Conservation (phyloP, 495 filamentous ascomycete species). For the Aspergillus ostianus region DNA sequence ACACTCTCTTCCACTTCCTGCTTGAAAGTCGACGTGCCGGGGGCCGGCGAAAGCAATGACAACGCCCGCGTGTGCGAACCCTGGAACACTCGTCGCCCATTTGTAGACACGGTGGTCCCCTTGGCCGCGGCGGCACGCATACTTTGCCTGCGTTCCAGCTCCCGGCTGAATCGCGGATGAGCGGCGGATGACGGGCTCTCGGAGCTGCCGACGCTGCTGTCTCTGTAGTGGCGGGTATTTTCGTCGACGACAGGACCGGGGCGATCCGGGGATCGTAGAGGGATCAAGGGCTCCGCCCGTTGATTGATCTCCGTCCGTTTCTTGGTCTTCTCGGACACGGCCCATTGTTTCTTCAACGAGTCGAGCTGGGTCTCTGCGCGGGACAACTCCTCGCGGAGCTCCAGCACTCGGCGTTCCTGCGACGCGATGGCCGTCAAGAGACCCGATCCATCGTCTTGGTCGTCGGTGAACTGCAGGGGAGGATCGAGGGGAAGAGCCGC, state of each 20-base stretch:
- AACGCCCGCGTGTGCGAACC: conserved; percentile 79
- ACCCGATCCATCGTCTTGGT: conserved; percentile 58
- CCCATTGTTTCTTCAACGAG: conserved; percentile 80
- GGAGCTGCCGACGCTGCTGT: conserved; percentile 31
- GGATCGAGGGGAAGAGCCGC: conserved; percentile 27
- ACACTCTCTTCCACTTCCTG: conserved; percentile 20
- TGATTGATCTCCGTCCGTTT: conserved; percentile 64
- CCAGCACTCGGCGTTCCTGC: conserved; percentile 89
- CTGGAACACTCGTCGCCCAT: conserved; percentile 60
- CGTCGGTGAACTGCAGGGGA: conserved; percentile 44
- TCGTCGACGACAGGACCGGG: conserved; percentile 16
- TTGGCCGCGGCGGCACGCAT: conserved; percentile 32
- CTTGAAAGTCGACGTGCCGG: conserved; percentile 33
- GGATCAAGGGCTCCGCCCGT: conserved; percentile 55
- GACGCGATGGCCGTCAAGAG: conserved; percentile 87
- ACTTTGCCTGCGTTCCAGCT: conserved; percentile 50
- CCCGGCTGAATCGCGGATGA: conserved; percentile 41
- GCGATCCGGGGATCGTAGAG: conserved; percentile 47
- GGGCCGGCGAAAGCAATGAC: conserved; percentile 74
- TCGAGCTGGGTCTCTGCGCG: conserved; percentile 76
- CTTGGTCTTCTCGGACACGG: conserved; percentile 70
- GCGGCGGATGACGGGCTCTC: conserved; percentile 32
- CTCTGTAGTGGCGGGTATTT: conserved; percentile 23
- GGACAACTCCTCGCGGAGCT: conserved; percentile 82
- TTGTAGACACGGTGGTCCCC: conserved; percentile 42